Evolutionary conservation across 1,139 yeast species (phyloP).

Genomic region (Kodamaea derodonti): DNA sequence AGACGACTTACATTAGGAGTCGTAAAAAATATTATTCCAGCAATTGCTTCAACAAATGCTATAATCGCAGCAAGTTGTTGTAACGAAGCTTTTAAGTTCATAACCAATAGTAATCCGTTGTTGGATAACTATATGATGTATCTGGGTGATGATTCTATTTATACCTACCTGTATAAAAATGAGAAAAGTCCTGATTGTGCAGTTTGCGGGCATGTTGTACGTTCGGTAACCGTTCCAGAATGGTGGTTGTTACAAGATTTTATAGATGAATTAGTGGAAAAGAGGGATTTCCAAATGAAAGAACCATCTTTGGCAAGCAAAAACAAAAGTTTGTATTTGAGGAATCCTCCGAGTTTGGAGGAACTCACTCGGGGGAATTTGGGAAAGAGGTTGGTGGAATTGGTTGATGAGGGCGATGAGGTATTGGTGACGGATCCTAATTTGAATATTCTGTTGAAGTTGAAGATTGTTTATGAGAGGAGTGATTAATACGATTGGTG

Average conservation of each 20-base stretch:
- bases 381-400: constrained; percentile 25
- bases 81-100: constrained; percentile 78
- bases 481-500: not conserved
- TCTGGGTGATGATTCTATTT: constrained; percentile 74
- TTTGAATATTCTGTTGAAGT: constrained; percentile 43
- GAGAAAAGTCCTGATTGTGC: constrained; percentile 62
- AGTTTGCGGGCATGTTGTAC: constrained; percentile 61
- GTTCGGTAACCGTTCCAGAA: constrained; percentile 25
- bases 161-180: constrained; percentile 67
- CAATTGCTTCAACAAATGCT: constrained; percentile 93
- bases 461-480: constrained; percentile 19
- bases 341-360: constrained; percentile 49
- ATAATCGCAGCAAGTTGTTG: constrained; percentile 89
- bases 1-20: constrained; percentile 76
- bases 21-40: constrained; percentile 88
- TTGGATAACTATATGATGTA: constrained; percentile 84
- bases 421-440: constrained; percentile 55
- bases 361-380: constrained; percentile 48
- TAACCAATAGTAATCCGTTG: constrained; percentile 64
- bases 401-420: constrained; percentile 47
- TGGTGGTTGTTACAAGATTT: constrained; percentile 49
- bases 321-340: constrained; percentile 42
- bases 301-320: constrained; percentile 51
- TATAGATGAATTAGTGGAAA: constrained; percentile 33
- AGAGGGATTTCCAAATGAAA: constrained; percentile 39